Evolutionary conservation across 164 flowering plant species (phyloP).

Genomic region (Chloranthus sessilifolius): DNA sequence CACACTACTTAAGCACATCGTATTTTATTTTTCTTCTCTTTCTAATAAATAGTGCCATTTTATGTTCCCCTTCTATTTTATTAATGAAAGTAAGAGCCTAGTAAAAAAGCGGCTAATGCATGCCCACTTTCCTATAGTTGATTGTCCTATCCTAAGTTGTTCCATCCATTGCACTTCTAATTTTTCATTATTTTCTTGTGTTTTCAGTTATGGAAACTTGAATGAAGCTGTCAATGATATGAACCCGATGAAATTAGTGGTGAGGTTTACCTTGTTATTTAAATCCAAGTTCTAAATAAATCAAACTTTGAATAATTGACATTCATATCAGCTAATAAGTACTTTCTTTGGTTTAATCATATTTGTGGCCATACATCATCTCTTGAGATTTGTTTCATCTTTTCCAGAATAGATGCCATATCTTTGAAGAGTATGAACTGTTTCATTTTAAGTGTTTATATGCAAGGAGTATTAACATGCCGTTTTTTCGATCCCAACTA

Average conservation of each 20-base stretch:
- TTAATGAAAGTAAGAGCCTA: constrained; percentile 26
- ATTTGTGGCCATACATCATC: background rate
- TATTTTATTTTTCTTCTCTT: constrained; percentile 35
- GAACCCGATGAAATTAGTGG: constrained; percentile 28
- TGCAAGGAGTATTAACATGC: background rate
- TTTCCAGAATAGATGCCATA: background rate
- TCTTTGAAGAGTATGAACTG: background rate
- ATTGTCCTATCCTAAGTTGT: background rate
- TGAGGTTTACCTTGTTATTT: constrained; percentile 24
- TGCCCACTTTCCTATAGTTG: constrained; percentile 19
- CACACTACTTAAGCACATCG: constrained; percentile 88
- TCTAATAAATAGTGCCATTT: constrained; percentile 4
- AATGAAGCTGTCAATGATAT: constrained; percentile 24
- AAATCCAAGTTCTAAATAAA: background rate
- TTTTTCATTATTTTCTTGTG: background rate
- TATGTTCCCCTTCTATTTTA: constrained; percentile 8
- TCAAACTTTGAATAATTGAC: background rate
- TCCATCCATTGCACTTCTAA: background rate
- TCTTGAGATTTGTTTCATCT: background rate
- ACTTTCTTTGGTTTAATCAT: background rate
- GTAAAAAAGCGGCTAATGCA: constrained; percentile 20
- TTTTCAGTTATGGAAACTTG: constrained; percentile 44
- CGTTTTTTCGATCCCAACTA: background rate
- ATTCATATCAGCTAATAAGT: background rate
- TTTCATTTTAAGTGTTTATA: background rate